Percentiles rank a stretch among this genome's conserved stretches.
Conservation (phyloP, 257 asterid species). For the Nicotiana tabacum region DNA sequence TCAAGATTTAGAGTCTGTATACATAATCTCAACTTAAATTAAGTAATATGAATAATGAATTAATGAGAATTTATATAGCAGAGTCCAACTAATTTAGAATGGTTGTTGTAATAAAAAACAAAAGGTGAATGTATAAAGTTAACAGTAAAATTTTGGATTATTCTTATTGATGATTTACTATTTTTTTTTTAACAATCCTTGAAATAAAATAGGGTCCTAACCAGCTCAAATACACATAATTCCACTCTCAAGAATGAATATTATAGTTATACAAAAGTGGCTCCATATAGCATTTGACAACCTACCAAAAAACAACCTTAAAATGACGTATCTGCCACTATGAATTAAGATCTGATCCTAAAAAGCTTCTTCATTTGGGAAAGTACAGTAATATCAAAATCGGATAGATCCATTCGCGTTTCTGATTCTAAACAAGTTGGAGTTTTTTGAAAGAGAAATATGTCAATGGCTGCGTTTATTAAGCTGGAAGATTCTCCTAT, state of each 20-base stretch:
- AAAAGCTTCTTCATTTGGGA: neutral
- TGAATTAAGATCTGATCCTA: neutral
- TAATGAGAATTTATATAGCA: too few relatives aligned
- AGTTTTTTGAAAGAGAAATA: neutral
- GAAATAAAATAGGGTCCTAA: neutral
- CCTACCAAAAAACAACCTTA: neutral
- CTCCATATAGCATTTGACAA: neutral
- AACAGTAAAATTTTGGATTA: too few relatives aligned
- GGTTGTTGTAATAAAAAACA: too few relatives aligned
- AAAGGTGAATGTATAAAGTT: too few relatives aligned
- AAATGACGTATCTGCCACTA: neutral
- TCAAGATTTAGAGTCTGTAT: neutral
- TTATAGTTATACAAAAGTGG: neutral
- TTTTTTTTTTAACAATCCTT: too few relatives aligned
- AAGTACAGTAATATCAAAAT: neutral
- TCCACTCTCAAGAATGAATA: neutral
- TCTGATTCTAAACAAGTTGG: neutral
- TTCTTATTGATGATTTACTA: too few relatives aligned
- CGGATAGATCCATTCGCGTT: neutral
- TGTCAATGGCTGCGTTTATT: constrained; percentile 65
- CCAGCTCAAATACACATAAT: neutral
- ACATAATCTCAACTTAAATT: too few relatives aligned
- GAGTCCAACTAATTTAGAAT: too few relatives aligned
- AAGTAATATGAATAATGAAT: too few relatives aligned
- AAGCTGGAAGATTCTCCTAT: constrained; percentile 97